Evolutionary conservation across 768 basidiomycete species (phyloP).

Genomic region (Tylopilus sp.): DNA sequence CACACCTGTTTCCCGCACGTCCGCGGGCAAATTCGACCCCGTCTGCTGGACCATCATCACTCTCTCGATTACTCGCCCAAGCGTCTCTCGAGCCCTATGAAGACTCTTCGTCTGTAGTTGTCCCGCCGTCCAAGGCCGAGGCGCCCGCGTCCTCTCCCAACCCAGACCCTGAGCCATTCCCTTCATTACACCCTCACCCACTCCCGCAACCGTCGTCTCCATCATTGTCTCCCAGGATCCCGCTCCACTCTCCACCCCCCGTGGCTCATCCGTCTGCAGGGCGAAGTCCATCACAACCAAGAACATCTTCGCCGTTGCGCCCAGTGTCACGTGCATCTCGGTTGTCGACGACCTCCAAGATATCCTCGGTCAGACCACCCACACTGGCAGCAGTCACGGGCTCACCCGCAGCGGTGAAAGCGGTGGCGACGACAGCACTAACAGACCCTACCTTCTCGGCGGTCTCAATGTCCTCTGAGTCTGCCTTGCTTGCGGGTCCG

Average conservation of each 20-base stretch:
- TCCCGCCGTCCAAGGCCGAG: slow-evolving; percentile 28
- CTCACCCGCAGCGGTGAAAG: slow-evolving; percentile 47
- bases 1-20: slow-evolving; percentile 62
- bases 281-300: slow-evolving; percentile 31
- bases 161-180: slow-evolving; percentile 3
- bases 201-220: slow-evolving; percentile 31
- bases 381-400: slow-evolving; percentile 47
- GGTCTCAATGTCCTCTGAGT: slow-evolving; percentile 36
- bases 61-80: slow-evolving; percentile 77
- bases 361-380: slow-evolving; percentile 63
- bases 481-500: slow-evolving; percentile 33
- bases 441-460: slow-evolving; percentile 52
- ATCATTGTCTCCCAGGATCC: slow-evolving; percentile 1
- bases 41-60: slow-evolving; percentile 69
- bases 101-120: slow-evolving; percentile 21
- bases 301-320: slow-evolving; percentile 55
- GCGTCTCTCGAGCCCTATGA: slow-evolving; percentile 46
- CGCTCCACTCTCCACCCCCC: slow-evolving; percentile 6
- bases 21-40: slow-evolving; percentile 66
- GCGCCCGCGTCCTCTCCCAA: slow-evolving; percentile 29
- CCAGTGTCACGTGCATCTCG: slow-evolving; percentile 73
- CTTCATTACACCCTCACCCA: slow-evolving; percentile 34
- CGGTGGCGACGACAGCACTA: slow-evolving; percentile 64
- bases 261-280: slow-evolving; percentile 25
- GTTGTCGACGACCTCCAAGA: slow-evolving; percentile 62